phyloP scores from a whole-genome alignment of 805 yeast species.

The Wickerhamiella domercqiae region DNA sequence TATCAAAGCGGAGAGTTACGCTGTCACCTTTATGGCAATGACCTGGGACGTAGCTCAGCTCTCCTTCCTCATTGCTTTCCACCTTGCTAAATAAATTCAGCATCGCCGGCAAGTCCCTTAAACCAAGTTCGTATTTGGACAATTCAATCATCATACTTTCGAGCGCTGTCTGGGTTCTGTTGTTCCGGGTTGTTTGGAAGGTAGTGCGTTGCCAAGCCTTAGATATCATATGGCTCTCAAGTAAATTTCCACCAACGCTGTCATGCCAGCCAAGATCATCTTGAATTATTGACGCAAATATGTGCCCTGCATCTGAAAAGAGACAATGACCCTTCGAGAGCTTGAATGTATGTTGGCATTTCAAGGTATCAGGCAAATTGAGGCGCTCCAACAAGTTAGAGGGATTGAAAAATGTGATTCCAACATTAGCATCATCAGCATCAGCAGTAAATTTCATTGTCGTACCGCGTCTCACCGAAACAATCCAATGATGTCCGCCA shows the following conservation, averaged over 20 bases:
- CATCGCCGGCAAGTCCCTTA: conserved; percentile 7
- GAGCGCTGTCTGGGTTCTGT: conserved; percentile 6
- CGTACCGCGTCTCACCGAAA: conserved; percentile 7
- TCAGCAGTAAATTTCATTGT: conserved; percentile 6
- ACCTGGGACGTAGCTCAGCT: conserved; percentile 1
- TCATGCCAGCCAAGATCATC: conserved; percentile 9
- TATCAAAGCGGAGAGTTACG: conserved; percentile 7
- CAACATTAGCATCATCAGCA: conserved; percentile 6
- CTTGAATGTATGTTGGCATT: conserved; percentile 8
- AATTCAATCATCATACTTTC: conserved; percentile 7
- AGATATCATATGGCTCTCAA: conserved; percentile 3
- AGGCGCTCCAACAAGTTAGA: conserved; percentile 6
- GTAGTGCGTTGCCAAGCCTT: conserved; percentile 6
- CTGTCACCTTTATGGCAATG: conserved; percentile 2
- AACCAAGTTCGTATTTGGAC: conserved; percentile 6
- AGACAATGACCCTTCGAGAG: conserved; percentile 7
- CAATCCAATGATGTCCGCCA: conserved; percentile 9
- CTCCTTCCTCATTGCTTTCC: conserved; percentile 1
- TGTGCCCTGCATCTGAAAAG: conserved; percentile 8
- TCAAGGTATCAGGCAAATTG: conserved; percentile 7
- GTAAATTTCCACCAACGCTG: conserved; percentile 7
- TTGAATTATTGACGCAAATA: conserved; percentile 6
- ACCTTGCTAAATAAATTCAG: conserved; percentile 5
- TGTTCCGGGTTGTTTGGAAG: conserved; percentile 4
- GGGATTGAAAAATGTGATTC: conserved; percentile 8